phyloP scores from a whole-genome alignment of 1,284 basidiomycete species.

The Ustilago vetiveriae region DNA sequence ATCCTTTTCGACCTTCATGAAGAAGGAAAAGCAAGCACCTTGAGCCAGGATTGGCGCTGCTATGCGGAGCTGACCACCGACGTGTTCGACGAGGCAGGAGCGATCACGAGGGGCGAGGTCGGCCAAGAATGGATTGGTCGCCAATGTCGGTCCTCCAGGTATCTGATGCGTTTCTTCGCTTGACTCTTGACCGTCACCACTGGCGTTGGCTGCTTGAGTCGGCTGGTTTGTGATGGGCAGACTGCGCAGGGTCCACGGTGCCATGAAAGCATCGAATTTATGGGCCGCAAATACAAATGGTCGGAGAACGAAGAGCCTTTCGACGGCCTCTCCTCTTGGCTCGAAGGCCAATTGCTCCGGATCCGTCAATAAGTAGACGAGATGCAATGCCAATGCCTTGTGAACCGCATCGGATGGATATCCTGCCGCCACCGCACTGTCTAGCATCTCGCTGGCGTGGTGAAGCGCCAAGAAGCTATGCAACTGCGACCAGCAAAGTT shows the following conservation, averaged over 20 bases:
- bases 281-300: slow-evolving; percentile 72
- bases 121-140: slow-evolving; percentile 68
- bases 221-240: slow-evolving; percentile 19
- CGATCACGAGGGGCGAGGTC: slow-evolving; percentile 68
- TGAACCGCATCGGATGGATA: slow-evolving; percentile 68
- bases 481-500: slow-evolving; percentile 51
- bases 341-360: slow-evolving; percentile 63
- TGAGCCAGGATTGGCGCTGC: slow-evolving; percentile 63
- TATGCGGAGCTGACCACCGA: slow-evolving; percentile 63
- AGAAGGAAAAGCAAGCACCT: slow-evolving; percentile 67
- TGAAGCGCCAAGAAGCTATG: slow-evolving; percentile 50
- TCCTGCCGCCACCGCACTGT: slow-evolving; percentile 65
- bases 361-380: slow-evolving; percentile 68
- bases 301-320: slow-evolving; percentile 70
- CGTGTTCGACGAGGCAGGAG: slow-evolving; percentile 67
- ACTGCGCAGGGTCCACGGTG: slow-evolving; percentile 69
- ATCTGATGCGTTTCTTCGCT: slow-evolving; percentile 1
- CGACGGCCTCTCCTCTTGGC: slow-evolving; percentile 68
- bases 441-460: slow-evolving; percentile 66
- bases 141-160: slow-evolving; percentile 3
- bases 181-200: background rate
- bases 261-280: slow-evolving; percentile 71
- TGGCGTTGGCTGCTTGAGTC: background rate
- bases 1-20: slow-evolving; percentile 67
- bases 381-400: slow-evolving; percentile 69